Evolutionary conservation across 371 early-diverging fungal species (phyloP).

Genomic region (Mortierella polycephala): DNA sequence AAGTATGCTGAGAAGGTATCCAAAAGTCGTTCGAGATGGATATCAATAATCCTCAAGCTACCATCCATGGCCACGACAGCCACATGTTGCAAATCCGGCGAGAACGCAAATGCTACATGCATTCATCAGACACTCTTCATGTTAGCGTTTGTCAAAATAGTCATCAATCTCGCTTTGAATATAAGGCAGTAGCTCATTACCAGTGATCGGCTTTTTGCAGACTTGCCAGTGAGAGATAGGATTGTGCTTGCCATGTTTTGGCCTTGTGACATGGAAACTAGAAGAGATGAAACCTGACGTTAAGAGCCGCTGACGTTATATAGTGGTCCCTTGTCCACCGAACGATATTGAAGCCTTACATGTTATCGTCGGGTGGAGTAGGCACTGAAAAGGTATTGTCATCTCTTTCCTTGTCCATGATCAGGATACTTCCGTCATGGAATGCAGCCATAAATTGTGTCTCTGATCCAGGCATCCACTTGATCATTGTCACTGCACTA

Average conservation of each 20-base stretch:
- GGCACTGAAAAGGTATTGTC: conserved; percentile 69
- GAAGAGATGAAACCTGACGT: no score
- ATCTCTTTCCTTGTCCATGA: conserved; percentile 92
- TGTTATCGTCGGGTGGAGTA: conserved; percentile 46
- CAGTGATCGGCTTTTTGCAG: conserved; percentile 73
- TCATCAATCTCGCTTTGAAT: no score
- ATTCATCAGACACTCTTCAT: neutral
- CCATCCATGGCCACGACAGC: conserved; percentile 87
- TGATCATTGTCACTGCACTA: conserved; percentile 77
- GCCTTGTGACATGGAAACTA: conserved; percentile 66
- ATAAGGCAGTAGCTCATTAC: conserved; percentile 35
- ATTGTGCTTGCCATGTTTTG: conserved; percentile 71
- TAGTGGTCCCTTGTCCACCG: no score
- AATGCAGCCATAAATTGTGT: conserved; percentile 84
- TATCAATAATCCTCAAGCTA: conserved; percentile 79
- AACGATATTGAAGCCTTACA: conserved; percentile 13
- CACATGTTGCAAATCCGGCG: conserved; percentile 86
- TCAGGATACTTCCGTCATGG: conserved; percentile 77
- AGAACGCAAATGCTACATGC: conserved; percentile 77
- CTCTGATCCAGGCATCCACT: conserved; percentile 94
- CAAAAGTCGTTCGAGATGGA: conserved; percentile 69
- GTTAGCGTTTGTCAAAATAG: no score
- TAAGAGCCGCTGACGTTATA: no score
- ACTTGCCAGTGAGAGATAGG: conserved; percentile 84
- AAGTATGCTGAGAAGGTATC: conserved; percentile 79